These are phyloP conservation scores for Nakazawaea pomicola DNA, from an alignment of 805 yeast genomes.

Conservation along the genomic window DNA sequence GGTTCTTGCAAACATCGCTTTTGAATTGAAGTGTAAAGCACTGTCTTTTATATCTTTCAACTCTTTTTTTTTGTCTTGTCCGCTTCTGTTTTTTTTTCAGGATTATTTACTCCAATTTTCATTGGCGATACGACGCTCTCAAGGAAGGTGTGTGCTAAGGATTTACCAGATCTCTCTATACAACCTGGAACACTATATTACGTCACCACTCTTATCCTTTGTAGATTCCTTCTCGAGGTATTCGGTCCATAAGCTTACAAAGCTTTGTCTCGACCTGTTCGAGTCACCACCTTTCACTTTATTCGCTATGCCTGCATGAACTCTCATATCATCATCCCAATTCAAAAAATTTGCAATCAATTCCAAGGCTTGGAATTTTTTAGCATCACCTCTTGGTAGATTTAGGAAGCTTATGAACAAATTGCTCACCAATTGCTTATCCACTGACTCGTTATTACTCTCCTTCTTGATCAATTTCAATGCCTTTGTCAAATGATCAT, in stretches of 20 bases:
- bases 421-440: constrained; percentile 84
- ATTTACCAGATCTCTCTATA: no score
- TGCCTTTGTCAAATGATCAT: constrained; percentile 95
- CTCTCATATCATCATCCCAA: constrained; percentile 81
- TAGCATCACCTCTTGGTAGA: constrained; percentile 88
- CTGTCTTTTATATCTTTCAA: no score
- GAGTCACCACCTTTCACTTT: constrained; percentile 20
- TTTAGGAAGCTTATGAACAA: constrained; percentile 78
- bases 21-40: constrained; percentile 7
- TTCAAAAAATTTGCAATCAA: constrained; percentile 75
- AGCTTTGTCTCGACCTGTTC: constrained; percentile 36
- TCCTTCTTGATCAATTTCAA: constrained; percentile 76
- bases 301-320: constrained; percentile 64
- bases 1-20: constrained; percentile 10
- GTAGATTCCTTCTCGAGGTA: constrained; percentile 69
- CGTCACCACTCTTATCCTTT: constrained; percentile 4
- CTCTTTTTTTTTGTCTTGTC: background rate
- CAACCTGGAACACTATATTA: no score
- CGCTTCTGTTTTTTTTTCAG: no score
- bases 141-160: no score
- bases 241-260: constrained; percentile 77
- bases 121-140: no score
- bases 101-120: no score
- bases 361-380: constrained; percentile 87
- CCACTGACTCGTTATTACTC: constrained; percentile 71